A percentile compares a stretch with the other conserved stretches of the same genome.
phyloP scores from a whole-genome alignment of 2,329 filamentous ascomycete genomes.

The Phialophora chinensis region DNA sequence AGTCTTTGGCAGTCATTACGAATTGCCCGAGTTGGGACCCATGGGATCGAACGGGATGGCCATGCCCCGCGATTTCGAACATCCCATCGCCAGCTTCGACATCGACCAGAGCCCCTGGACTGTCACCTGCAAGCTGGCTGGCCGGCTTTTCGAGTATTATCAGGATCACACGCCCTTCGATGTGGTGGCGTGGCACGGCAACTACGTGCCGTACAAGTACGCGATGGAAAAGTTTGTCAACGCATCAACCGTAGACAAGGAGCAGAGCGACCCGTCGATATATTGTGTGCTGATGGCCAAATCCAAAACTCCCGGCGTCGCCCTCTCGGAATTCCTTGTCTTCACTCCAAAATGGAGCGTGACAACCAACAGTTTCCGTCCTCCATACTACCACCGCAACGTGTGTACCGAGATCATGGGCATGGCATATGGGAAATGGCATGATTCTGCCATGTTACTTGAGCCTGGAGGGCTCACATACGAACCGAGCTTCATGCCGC shows the following conservation, averaged over 20 bases:
- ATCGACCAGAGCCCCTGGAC: slow-evolving; percentile 57
- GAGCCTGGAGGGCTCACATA: slow-evolving; percentile 24
- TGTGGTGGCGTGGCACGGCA: slow-evolving; percentile 73
- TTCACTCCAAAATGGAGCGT: slow-evolving; percentile 50
- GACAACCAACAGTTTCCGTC: slow-evolving; percentile 47
- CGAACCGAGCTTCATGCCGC: slow-evolving; percentile 25
- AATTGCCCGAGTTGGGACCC: slow-evolving; percentile 69
- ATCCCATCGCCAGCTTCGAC: slow-evolving; percentile 64
- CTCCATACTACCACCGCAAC: slow-evolving; percentile 52
- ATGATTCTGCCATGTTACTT: slow-evolving; percentile 13
- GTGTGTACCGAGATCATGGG: slow-evolving; percentile 49
- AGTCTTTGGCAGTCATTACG: slow-evolving; percentile 67
- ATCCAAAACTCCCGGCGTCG: slow-evolving; percentile 41
- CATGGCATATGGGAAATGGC: slow-evolving; percentile 34
- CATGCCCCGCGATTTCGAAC: slow-evolving; percentile 68
- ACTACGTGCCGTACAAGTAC: slow-evolving; percentile 58
- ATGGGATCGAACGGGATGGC: slow-evolving; percentile 71
- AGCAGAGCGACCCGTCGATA: slow-evolving; percentile 51
- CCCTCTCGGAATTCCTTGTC: slow-evolving; percentile 48
- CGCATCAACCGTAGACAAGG: slow-evolving; percentile 47
- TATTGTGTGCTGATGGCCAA: slow-evolving; percentile 50
- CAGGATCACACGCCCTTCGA: slow-evolving; percentile 72
- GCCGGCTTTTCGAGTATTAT: slow-evolving; percentile 64
- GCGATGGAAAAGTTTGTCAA: slow-evolving; percentile 50
- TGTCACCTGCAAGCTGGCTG: slow-evolving; percentile 68